Conservation (phyloP, 2,329 filamentous ascomycete species). For the Penicillium concentricum region DNA sequence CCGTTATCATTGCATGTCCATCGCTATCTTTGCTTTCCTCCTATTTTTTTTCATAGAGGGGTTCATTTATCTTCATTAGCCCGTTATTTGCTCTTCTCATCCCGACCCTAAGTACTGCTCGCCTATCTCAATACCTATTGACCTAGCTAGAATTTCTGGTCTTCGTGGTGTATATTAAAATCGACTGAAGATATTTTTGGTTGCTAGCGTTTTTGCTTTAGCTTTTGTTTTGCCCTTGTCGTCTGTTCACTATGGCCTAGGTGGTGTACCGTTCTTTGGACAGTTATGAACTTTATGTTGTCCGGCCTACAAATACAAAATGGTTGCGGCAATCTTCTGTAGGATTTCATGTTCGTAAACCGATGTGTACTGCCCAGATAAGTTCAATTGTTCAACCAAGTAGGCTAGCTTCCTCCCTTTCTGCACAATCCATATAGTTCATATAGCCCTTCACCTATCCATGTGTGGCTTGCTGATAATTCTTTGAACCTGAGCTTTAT, state of each 20-base stretch:
- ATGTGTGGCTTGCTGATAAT: too few species aligned
- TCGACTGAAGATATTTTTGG: constrained; percentile 12
- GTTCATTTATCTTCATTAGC: constrained; percentile 16
- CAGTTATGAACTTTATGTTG: neutral
- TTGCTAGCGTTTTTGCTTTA: constrained; percentile 3
- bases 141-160: constrained; percentile 18
- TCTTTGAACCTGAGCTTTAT: too few species aligned
- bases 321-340: neutral
- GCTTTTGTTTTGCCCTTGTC: neutral
- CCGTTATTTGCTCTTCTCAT: constrained; percentile 15
- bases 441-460: too few species aligned
- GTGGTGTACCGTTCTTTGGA: constrained; percentile 7
- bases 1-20: constrained; percentile 17
- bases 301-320: neutral
- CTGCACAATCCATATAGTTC: too few species aligned
- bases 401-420: too few species aligned
- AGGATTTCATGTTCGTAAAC: neutral
- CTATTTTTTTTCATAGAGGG: neutral
- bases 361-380: neutral
- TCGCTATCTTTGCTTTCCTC: constrained; percentile 11
- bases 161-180: constrained; percentile 33
- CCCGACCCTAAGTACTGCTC: constrained; percentile 24
- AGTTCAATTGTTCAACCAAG: neutral
- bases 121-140: constrained; percentile 13
- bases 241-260: neutral